phyloP scores from a whole-genome alignment of 2,329 filamentous ascomycete genomes.

The Fusarium chaquense region DNA sequence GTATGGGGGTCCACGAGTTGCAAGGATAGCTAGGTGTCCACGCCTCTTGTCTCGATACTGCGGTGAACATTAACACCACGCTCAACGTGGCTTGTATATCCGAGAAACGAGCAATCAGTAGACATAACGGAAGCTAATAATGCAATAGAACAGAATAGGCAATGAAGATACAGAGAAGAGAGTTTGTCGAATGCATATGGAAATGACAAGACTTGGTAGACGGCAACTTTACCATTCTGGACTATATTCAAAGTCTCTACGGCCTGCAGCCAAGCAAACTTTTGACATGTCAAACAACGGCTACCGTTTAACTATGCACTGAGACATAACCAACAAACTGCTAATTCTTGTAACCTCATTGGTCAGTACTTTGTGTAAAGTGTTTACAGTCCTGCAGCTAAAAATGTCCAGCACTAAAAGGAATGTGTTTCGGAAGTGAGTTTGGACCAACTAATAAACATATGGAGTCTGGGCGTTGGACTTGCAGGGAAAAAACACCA shows the following conservation, averaged over 20 bases:
- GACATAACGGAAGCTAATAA: conserved; percentile 7
- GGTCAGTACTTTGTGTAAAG: neutral
- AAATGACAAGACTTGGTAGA: conserved; percentile 8
- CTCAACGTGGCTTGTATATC: conserved; percentile 21
- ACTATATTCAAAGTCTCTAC: conserved; percentile 3
- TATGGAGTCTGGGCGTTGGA: conserved; percentile 32
- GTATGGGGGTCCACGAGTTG: conserved; percentile 26
- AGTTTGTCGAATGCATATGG: conserved; percentile 4
- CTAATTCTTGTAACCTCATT: conserved; percentile 4
- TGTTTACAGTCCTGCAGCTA: conserved; percentile 17
- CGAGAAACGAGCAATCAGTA: conserved; percentile 11
- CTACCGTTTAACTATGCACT: conserved; percentile 6
- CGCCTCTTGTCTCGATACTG: conserved; percentile 18
- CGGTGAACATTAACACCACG: conserved; percentile 6
- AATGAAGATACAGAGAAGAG: neutral
- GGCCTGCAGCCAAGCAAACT: conserved; percentile 11
- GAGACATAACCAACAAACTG: conserved; percentile 5
- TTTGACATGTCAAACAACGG: conserved; percentile 2
- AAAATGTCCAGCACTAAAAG: conserved; percentile 10
- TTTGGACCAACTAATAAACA: conserved; percentile 6
- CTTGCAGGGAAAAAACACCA: conserved; percentile 5
- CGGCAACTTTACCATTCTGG: conserved; percentile 21
- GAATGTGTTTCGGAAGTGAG: conserved; percentile 11
- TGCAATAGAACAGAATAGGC: conserved; percentile 5
- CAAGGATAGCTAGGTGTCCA: conserved; percentile 20